phyloP scores from a whole-genome alignment of 2,329 filamentous ascomycete genomes.

The Fusarium sambucinum region DNA sequence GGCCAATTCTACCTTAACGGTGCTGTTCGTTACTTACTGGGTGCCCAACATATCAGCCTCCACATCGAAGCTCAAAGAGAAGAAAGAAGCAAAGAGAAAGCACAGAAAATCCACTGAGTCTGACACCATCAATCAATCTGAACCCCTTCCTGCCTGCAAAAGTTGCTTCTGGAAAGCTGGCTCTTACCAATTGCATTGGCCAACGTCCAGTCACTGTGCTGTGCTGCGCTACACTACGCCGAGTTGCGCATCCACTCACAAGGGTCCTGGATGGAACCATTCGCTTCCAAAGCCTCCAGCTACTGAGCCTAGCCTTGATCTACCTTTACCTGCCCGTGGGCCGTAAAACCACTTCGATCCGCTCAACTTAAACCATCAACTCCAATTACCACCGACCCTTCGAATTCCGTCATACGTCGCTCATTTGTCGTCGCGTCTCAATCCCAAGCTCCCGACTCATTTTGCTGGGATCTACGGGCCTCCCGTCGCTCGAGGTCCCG shows the following conservation, averaged over 20 bases:
- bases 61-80: neutral
- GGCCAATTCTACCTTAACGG: neutral
- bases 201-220: constrained; percentile 17
- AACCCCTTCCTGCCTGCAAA: constrained; percentile 20
- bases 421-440: constrained; percentile 11
- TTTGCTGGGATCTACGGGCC: constrained; percentile 48
- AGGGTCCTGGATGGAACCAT: constrained; percentile 47
- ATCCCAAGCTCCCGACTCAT: constrained; percentile 24
- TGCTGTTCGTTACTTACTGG: too few relatives aligned
- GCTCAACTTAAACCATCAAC: constrained; percentile 42
- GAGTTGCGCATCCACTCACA: constrained; percentile 36
- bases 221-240: neutral
- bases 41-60: neutral
- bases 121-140: neutral
- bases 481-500: constrained; percentile 45
- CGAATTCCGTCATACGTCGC: constrained; percentile 7
- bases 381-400: constrained; percentile 25
- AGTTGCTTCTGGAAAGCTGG: constrained; percentile 26
- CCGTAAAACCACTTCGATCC: constrained; percentile 47
- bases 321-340: constrained; percentile 38
- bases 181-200: constrained; percentile 18
- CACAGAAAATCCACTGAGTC: neutral
- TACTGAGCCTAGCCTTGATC: constrained; percentile 39
- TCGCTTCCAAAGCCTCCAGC: constrained; percentile 43
- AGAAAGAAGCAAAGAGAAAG: neutral